phyloP scores from a whole-genome alignment of 1,139 yeast species.

The Diutina mesorugosa region DNA sequence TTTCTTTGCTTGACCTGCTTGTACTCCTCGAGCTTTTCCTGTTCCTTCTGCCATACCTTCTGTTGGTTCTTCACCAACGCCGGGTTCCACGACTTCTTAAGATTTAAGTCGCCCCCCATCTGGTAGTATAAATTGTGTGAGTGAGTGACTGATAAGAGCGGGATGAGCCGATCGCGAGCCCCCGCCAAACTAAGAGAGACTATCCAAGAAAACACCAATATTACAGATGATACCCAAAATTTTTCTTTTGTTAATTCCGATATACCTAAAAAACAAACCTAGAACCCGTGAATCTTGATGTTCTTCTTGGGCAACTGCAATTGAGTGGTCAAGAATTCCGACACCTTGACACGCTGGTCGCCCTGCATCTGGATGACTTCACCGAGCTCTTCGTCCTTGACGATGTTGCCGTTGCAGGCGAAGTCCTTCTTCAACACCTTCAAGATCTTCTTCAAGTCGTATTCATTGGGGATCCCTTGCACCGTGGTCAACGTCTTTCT shows the following conservation, averaged over 20 bases:
- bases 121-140: background rate
- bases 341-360: conserved; percentile 94
- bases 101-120: conserved; percentile 72
- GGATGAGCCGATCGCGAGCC: background rate
- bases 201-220: too few species aligned
- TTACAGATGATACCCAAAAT: background rate
- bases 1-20: conserved; percentile 52
- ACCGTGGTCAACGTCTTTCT: conserved; percentile 98
- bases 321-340: conserved; percentile 82
- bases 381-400: conserved; percentile 91
- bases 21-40: conserved; percentile 61
- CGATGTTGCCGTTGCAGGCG: conserved; percentile 98
- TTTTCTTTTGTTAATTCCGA: background rate
- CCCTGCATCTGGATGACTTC: conserved; percentile 98
- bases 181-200: background rate
- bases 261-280: conserved; percentile 9
- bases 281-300: conserved; percentile 97
- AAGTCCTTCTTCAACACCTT: conserved; percentile 94
- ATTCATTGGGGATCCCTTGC: conserved; percentile 93
- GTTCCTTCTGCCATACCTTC: conserved; percentile 77
- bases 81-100: conserved; percentile 95
- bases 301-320: conserved; percentile 89
- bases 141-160: background rate
- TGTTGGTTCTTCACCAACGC: conserved; percentile 74
- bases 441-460: conserved; percentile 86